These are phyloP conservation scores for Phytophthora meadii DNA, from an alignment of 352 stramenopile genomes.

Conservation along the genomic window DNA sequence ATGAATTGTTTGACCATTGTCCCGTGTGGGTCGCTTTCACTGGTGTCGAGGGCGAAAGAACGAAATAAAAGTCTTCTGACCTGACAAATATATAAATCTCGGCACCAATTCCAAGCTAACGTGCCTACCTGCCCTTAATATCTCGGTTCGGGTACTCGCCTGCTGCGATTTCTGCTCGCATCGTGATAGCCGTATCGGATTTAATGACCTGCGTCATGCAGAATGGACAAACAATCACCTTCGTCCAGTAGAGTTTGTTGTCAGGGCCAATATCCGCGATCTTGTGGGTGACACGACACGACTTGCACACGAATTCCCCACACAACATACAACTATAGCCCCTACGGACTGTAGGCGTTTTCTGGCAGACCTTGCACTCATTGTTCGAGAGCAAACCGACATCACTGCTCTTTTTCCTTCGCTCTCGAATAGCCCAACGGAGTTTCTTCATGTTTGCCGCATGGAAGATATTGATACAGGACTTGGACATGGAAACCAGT, in stretches of 20 bases:
- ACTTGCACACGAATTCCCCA: constrained; percentile 36
- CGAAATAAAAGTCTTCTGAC: neutral
- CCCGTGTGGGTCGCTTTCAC: constrained; percentile 64
- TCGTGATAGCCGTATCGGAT: constrained; percentile 32
- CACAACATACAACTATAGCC: constrained; percentile 38
- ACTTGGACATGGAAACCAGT: constrained; percentile 37
- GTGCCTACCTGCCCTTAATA: constrained; percentile 10
- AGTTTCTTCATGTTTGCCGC: constrained; percentile 43
- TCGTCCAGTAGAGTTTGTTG: constrained; percentile 46
- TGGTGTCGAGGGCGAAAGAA: neutral
- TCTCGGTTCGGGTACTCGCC: constrained; percentile 36
- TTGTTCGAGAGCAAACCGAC: constrained; percentile 7
- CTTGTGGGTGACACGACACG: constrained; percentile 38
- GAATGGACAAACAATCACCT: constrained; percentile 37
- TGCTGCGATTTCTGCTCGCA: constrained; percentile 40
- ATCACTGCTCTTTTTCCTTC: constrained; percentile 13
- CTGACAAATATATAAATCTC: constrained; percentile 4
- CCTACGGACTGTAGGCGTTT: constrained; percentile 30
- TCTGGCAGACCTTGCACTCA: constrained; percentile 41
- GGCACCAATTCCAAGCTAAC: neutral
- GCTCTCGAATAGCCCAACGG: constrained; percentile 36
- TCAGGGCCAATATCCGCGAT: constrained; percentile 32
- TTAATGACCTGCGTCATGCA: constrained; percentile 45
- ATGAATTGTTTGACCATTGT: constrained; percentile 72
- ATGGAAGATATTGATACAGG: constrained; percentile 42